Evolutionary conservation across 78 protist genomes (phyloP).

Genomic region (Dictyostelium firmibasis): DNA sequence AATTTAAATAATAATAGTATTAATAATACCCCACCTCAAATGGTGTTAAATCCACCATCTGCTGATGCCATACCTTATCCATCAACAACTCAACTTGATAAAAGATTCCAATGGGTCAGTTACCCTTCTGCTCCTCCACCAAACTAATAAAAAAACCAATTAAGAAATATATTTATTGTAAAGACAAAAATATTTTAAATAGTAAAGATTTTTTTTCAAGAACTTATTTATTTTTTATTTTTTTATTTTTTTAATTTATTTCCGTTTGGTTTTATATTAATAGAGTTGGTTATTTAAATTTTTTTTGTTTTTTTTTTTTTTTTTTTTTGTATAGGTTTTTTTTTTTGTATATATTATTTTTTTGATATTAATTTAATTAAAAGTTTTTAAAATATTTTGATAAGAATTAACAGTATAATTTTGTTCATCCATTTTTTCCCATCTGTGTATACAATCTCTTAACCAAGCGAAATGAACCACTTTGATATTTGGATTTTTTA

Average conservation of each 20-base stretch:
- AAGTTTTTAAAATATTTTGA: background rate
- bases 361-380: background rate
- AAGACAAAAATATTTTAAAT: background rate
- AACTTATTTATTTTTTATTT: background rate
- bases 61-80: constrained; percentile 40
- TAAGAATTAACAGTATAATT: constrained; percentile 29
- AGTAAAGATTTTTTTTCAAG: no score
- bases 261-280: background rate
- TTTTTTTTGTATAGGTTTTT: no score
- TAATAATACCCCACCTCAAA: background rate
- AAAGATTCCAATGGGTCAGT: constrained; percentile 47
- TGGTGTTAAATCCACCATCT: background rate
- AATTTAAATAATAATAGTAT: background rate
- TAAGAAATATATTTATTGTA: background rate
- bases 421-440: constrained; percentile 65
- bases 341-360: background rate
- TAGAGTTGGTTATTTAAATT: background rate
- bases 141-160: background rate
- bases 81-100: background rate
- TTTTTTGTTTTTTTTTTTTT: background rate
- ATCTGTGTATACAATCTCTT: constrained; percentile 52
- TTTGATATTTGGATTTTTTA: constrained; percentile 45
- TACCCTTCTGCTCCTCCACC: constrained; percentile 16
- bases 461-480: constrained; percentile 72
- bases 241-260: background rate